Conservation (phyloP, 371 early-diverging fungal species). For the Apophysomyces trapeziformis region DNA sequence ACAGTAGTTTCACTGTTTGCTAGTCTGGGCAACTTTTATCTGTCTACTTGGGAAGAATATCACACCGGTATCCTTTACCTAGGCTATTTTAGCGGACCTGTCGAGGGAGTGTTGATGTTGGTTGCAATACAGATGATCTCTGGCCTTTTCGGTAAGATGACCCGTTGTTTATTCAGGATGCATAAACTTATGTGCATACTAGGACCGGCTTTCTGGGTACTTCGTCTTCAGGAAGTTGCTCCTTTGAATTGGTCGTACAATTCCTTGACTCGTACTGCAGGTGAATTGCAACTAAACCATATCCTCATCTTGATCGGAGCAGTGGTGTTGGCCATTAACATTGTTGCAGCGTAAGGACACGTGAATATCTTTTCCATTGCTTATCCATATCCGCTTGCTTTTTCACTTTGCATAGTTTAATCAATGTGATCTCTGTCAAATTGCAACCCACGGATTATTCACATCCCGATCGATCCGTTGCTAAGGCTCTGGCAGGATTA, state of each 20-base stretch:
- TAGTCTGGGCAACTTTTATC: constrained; percentile 86
- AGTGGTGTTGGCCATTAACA: constrained; percentile 61
- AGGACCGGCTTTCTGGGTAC: constrained; percentile 51
- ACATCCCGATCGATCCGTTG: constrained; percentile 47
- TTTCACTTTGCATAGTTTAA: constrained; percentile 17
- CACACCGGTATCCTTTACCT: constrained; percentile 92
- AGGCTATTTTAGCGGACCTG: constrained; percentile 94
- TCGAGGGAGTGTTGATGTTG: constrained; percentile 91
- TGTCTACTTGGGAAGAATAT: constrained; percentile 96
- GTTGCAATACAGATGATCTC: constrained; percentile 67
- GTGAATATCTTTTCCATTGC: not conserved
- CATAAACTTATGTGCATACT: constrained; percentile 1
- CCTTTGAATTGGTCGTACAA: constrained; percentile 26
- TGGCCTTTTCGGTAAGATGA: constrained; percentile 65
- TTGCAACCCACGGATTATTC: constrained; percentile 40
- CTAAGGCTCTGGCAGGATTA: constrained; percentile 63
- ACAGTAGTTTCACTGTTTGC: constrained; percentile 57
- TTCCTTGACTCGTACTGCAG: constrained; percentile 36
- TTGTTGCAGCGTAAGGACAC: constrained; percentile 57
- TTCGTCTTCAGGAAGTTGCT: constrained; percentile 38
- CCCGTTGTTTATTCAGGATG: not conserved
- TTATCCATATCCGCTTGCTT: not conserved
- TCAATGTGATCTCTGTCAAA: constrained; percentile 40
- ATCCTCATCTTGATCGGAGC: constrained; percentile 62
- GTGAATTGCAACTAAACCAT: constrained; percentile 66